Base-by-base conservation (phyloP, 768 basidiomycete species). In the Calocybe indica region DNA sequence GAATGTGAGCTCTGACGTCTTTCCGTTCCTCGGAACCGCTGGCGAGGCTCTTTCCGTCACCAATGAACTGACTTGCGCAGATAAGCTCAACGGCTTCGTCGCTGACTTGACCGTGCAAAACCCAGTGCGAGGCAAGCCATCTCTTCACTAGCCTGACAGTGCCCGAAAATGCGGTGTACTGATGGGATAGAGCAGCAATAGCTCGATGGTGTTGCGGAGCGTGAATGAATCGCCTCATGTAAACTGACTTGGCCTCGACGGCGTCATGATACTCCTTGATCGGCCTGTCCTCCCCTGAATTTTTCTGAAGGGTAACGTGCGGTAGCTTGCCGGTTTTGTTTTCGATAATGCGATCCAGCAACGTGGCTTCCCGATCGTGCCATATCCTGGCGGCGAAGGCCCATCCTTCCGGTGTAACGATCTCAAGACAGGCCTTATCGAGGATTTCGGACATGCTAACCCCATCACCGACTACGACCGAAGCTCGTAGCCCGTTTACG, bases 61-160 rank as follows among this genome's bases (percentile, higher is more conserved):
- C 73, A 8, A 92, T 68, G 59, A 94, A 97, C 11, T 88, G 72
- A 32, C 71, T 69, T 0, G 92, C 89, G 62, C 89, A 91, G 37
- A 99, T 62, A 12, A 98, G 69, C 63, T 99, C 96, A 33, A 90
- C 77, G 0, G 79, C 83, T 61, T 97, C 92, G 49, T 82, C 78
- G 5, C 76, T 74, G 45, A 97, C 71, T 55, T 91, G 86, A 0
- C 73, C 65, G 4, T 77, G 73, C 32, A 98, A 75, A 48, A 96
- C 75, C 85, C 88, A 91, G 60, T 99, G 96, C 6, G 86, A 72
- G 0, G 88, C 82, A 46, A 98, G 70, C 96, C 96, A 99, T 37
- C 95, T 79, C 68, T 97, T 95, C 43, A 89, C 78, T 11, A 98
- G 74, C 35, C 96, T 76, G 11, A 90, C 87, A 0, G 94, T 92